These are phyloP conservation scores for Skeletonema costatum DNA, from an alignment of 108 stramenopile species.

Conservation along the genomic window DNA sequence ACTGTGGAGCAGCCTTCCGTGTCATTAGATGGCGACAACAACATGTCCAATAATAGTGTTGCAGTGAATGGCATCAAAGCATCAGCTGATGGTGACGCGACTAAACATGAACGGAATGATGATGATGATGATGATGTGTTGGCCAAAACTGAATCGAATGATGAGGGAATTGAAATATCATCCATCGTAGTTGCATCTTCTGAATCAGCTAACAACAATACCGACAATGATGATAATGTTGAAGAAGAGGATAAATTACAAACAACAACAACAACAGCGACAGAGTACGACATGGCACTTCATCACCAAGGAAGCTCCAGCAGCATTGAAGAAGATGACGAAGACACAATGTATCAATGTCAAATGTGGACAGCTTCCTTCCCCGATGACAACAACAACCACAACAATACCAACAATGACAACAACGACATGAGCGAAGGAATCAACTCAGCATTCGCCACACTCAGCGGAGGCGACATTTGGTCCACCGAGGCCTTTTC, in stretches of 20 bases:
- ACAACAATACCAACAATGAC: background rate
- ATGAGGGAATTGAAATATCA: background rate
- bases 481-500: constrained; percentile 65
- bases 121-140: background rate
- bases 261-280: background rate
- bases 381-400: background rate
- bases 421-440: background rate
- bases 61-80: too few relatives aligned
- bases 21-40: too few relatives aligned
- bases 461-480: constrained; percentile 51
- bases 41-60: too few relatives aligned
- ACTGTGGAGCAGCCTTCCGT: too few relatives aligned
- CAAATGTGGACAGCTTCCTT: background rate
- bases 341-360: background rate
- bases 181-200: too few relatives aligned
- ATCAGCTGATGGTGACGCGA: too few relatives aligned
- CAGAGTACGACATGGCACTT: background rate
- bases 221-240: too few relatives aligned
- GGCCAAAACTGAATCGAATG: background rate
- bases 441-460: constrained; percentile 4
- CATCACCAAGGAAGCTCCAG: background rate
- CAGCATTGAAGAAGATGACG: background rate
- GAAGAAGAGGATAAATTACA: too few relatives aligned
- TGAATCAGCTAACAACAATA: too few relatives aligned
- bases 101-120: too few relatives aligned